Percentiles rank a stretch among this genome's conserved stretches.
phyloP scores from a whole-genome alignment of 345 rosid genomes.

The Ricinus communis region DNA sequence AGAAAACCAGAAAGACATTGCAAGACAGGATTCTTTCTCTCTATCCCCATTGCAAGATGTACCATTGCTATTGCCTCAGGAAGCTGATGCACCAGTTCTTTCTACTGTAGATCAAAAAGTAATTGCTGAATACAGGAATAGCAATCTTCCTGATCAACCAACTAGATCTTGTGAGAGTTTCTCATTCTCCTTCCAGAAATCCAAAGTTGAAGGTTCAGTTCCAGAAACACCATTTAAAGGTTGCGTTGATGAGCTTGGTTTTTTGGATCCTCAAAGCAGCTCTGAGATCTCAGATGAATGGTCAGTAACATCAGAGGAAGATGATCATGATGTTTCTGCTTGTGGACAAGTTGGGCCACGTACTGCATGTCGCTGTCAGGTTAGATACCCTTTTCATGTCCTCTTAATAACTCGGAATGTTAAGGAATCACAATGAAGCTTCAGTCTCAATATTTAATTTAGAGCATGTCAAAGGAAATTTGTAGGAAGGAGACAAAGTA shows the following conservation, averaged over 20 bases:
- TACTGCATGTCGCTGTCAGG: constrained; percentile 71
- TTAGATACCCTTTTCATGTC: constrained; percentile 19
- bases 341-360: constrained; percentile 55
- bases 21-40: constrained; percentile 47
- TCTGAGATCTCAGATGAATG: constrained; percentile 42
- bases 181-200: constrained; percentile 24
- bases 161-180: constrained; percentile 9
- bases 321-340: constrained; percentile 27
- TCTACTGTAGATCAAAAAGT: constrained; percentile 24
- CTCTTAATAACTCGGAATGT: neutral
- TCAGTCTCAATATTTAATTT: neutral
- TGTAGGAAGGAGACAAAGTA: neutral
- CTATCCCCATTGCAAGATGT: constrained; percentile 60
- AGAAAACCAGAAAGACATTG: constrained; percentile 32
- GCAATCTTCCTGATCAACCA: constrained; percentile 14
- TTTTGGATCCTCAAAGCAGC: constrained; percentile 29
- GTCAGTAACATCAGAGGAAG: constrained; percentile 36
- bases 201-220: constrained; percentile 26
- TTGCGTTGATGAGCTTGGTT: constrained; percentile 24
- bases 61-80: constrained; percentile 89
- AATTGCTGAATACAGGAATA: constrained; percentile 9
- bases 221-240: constrained; percentile 27
- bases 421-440: constrained; percentile 1
- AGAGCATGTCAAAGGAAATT: neutral
- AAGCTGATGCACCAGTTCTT: constrained; percentile 38